phyloP scores from a whole-genome alignment of 2,329 filamentous ascomycete genomes.

The Hirsutella minnesotensis region DNA sequence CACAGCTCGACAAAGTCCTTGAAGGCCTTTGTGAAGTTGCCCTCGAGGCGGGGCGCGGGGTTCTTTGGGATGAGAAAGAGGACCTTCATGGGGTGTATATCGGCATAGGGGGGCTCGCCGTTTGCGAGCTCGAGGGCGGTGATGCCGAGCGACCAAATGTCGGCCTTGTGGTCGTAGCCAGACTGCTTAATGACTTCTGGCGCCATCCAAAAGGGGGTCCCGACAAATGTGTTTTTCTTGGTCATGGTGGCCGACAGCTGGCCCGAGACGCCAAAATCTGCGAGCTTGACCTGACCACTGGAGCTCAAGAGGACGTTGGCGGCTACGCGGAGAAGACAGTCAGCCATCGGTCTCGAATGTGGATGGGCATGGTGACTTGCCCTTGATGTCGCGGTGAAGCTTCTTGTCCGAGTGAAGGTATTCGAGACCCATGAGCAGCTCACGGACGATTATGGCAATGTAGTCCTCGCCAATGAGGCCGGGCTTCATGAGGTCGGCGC shows the following conservation, averaged over 20 bases:
- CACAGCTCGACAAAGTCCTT: constrained; percentile 80
- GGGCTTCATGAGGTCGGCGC: constrained; percentile 89
- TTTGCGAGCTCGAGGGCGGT: constrained; percentile 86
- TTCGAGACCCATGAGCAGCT: constrained; percentile 79
- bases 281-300: constrained; percentile 91
- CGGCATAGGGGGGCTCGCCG: constrained; percentile 86
- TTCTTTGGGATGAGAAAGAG: constrained; percentile 95
- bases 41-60: constrained; percentile 67
- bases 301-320: constrained; percentile 84
- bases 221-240: constrained; percentile 98
- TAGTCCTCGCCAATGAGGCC: constrained; percentile 88
- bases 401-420: constrained; percentile 95
- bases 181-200: constrained; percentile 98
- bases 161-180: constrained; percentile 93
- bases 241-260: constrained; percentile 97
- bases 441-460: constrained; percentile 88
- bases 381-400: constrained; percentile 91
- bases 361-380: constrained; percentile 30
- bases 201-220: constrained; percentile 99
- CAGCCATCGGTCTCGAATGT: neutral
- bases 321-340: constrained; percentile 36
- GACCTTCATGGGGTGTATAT: constrained; percentile 98
- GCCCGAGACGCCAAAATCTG: constrained; percentile 93
- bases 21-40: constrained; percentile 70
- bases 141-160: constrained; percentile 95